These are phyloP conservation scores for Dendrobium chrysotoxum DNA, from an alignment of 106 monocot genomes.

Conservation along the genomic window DNA sequence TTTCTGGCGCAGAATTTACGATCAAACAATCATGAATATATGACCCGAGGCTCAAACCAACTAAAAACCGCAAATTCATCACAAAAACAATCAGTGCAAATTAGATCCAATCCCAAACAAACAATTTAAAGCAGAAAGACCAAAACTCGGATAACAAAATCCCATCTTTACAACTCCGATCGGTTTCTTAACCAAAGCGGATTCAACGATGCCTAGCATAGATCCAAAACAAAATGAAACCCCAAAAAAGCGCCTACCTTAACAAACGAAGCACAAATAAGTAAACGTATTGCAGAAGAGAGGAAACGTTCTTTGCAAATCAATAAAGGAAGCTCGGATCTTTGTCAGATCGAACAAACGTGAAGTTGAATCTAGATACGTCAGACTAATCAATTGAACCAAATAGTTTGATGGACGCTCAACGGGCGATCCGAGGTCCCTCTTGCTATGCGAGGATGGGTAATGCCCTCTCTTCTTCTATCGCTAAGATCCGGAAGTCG, in stretches of 20 bases:
- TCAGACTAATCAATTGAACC: neutral
- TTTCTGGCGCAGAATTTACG: neutral
- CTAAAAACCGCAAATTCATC: neutral
- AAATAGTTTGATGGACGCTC: neutral
- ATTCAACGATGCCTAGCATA: neutral
- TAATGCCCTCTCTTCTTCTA: neutral
- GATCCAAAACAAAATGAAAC: neutral
- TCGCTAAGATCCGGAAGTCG: slow-evolving; percentile 19
- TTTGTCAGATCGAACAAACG: slow-evolving; percentile 11
- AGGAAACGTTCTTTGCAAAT: neutral
- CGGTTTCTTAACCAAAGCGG: neutral
- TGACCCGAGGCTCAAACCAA: neutral
- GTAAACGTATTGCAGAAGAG: neutral
- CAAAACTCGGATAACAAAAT: neutral
- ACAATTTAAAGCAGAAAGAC: neutral
- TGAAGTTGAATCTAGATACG: neutral
- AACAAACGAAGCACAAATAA: neutral
- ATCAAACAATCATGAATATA: neutral
- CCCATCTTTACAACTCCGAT: slow-evolving; percentile 1
- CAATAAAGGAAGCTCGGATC: slow-evolving; percentile 2
- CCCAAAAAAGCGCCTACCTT: neutral
- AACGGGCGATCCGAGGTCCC: slow-evolving; percentile 22
- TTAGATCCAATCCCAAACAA: neutral
- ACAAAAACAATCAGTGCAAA: neutral
- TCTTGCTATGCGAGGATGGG: slow-evolving; percentile 8